Evolutionary conservation across 164 flowering plant species (phyloP).

Genomic region (Nelumbo lutea): DNA sequence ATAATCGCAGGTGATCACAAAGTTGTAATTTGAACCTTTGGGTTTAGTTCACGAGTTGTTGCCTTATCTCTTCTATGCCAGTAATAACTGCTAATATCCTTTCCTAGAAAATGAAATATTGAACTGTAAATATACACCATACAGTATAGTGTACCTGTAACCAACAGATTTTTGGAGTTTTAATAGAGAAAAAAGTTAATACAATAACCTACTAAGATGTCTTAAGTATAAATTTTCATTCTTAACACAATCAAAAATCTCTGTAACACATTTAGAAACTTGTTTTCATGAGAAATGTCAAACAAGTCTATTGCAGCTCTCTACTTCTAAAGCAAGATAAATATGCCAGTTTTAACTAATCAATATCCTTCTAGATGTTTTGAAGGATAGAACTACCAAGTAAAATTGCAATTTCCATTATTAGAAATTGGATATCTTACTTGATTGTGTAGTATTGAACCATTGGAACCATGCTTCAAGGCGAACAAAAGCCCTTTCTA

Average conservation of each 20-base stretch:
- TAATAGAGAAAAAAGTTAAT: background rate
- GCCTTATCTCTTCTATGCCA: conserved; percentile 94
- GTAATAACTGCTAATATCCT: conserved; percentile 49
- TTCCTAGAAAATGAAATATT: conserved; percentile 43
- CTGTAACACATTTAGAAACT: too few relatives aligned
- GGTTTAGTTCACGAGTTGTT: conserved; percentile 76
- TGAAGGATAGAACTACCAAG: background rate
- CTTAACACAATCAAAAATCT: too few relatives aligned
- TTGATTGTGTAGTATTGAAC: conserved; percentile 93
- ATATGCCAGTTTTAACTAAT: background rate
- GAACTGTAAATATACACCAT: background rate
- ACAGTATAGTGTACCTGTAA: background rate
- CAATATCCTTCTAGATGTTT: background rate
- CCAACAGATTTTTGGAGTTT: background rate
- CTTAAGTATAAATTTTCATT: background rate
- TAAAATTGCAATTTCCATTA: background rate
- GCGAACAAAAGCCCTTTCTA: conserved; percentile 67
- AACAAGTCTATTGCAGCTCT: too few relatives aligned
- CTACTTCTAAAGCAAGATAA: background rate
- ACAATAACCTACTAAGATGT: background rate
- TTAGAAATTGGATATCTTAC: conserved; percentile 23
- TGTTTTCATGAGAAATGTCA: too few relatives aligned
- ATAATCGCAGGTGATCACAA: conserved; percentile 2
- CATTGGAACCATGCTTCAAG: conserved; percentile 96
- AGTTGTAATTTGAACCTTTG: conserved; percentile 50